Conservation (phyloP, 2,329 filamentous ascomycete species). For the Xylariomycetidae sp. region DNA sequence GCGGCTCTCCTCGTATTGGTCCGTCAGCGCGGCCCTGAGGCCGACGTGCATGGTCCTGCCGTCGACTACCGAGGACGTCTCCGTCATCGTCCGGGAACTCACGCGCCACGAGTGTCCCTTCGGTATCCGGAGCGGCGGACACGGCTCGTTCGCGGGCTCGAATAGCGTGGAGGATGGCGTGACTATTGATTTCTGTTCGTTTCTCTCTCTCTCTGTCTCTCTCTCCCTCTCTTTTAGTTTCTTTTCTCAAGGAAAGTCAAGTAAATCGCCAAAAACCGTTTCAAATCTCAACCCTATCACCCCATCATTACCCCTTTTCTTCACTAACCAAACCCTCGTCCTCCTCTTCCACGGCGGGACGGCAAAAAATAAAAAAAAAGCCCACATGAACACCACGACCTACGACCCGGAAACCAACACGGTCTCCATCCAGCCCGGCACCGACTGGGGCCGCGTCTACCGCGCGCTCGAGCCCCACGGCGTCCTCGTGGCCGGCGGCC, state of each 20-base stretch:
- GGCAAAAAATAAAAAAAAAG: slow-evolving; percentile 9
- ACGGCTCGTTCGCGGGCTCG: slow-evolving; percentile 19
- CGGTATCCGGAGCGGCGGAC: slow-evolving; percentile 20
- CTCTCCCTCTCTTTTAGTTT: too few relatives aligned
- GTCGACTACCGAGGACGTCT: slow-evolving; percentile 5
- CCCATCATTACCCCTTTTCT: too few relatives aligned
- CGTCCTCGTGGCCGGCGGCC: slow-evolving; percentile 22
- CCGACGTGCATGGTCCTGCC: slow-evolving; percentile 8
- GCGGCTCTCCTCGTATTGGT: slow-evolving; percentile 9
- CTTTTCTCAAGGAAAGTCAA: too few relatives aligned
- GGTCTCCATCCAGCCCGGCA: slow-evolving; percentile 25
- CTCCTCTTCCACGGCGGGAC: background rate
- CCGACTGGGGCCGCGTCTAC: slow-evolving; percentile 23
- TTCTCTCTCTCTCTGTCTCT: too few relatives aligned
- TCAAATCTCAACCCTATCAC: too few relatives aligned
- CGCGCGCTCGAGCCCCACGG: slow-evolving; percentile 15
- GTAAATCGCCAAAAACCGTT: too few relatives aligned
- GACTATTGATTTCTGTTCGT: slow-evolving; percentile 20
- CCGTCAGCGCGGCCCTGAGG: slow-evolving; percentile 5
- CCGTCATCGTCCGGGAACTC: slow-evolving; percentile 3
- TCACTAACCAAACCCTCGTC: background rate
- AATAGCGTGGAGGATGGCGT: slow-evolving; percentile 20
- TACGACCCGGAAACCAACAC: slow-evolving; percentile 24
- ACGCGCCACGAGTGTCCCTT: slow-evolving; percentile 4
- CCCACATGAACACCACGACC: slow-evolving; percentile 26